A percentile compares a stretch with the other conserved stretches of the same genome.
Evolutionary conservation across 1,139 yeast genomes (phyloP).

Genomic region (Candida freyschussii): DNA sequence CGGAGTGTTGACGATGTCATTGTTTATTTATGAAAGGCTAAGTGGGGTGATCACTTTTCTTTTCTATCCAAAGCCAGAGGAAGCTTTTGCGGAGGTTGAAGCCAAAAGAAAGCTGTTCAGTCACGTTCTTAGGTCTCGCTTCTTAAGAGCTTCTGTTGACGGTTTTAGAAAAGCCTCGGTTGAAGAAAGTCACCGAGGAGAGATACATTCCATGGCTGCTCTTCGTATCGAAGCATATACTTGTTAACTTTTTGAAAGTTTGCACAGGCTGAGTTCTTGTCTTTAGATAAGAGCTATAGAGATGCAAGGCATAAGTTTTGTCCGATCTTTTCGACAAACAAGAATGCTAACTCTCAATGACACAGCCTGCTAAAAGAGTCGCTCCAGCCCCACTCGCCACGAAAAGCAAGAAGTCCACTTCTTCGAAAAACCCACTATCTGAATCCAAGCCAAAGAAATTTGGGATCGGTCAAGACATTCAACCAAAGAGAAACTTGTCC

Average conservation of each 20-base stretch:
- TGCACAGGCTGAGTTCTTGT: conserved; percentile 7
- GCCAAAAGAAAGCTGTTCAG: neutral
- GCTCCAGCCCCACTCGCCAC: conserved; percentile 69
- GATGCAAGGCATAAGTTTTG: conserved; percentile 1
- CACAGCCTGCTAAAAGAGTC: conserved; percentile 68
- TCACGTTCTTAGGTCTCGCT: neutral
- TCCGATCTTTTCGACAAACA: neutral
- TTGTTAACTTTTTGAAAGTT: conserved; percentile 4
- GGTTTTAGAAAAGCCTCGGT: too few relatives aligned
- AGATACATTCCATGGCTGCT: too few relatives aligned
- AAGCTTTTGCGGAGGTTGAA: too few relatives aligned
- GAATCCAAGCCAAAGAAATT: conserved; percentile 89
- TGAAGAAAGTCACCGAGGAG: too few relatives aligned
- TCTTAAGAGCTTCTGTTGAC: conserved; percentile 2
- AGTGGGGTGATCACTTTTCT: neutral
- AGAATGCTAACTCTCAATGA: neutral
- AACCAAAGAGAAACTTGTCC: conserved; percentile 93
- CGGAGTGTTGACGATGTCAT: conserved; percentile 27
- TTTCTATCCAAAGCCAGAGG: too few relatives aligned
- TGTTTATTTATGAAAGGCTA: neutral
- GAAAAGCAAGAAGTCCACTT: conserved; percentile 29
- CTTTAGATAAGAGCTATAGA: conserved; percentile 4
- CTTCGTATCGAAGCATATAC: too few relatives aligned
- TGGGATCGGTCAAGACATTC: conserved; percentile 93
- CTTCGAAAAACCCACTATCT: conserved; percentile 66